Evolutionary conservation across 1,139 yeast species (phyloP).

Genomic region (Arxiozyma slooffiae): DNA sequence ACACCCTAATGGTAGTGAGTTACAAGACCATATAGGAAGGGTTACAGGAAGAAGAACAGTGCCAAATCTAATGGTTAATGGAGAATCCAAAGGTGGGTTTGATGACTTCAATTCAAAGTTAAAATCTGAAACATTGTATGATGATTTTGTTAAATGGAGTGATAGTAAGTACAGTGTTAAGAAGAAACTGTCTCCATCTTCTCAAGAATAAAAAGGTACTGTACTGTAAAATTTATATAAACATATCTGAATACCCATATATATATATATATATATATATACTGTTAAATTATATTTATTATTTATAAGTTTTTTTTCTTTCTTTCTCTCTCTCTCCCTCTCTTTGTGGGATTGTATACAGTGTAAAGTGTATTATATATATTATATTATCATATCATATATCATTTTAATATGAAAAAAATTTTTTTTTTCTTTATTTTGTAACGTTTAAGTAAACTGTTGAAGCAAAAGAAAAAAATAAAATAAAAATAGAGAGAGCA

Average conservation of each 20-base stretch:
- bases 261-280: no score
- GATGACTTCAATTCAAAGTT: slow-evolving; percentile 69
- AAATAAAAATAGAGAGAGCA: not conserved
- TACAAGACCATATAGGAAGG: slow-evolving; percentile 50
- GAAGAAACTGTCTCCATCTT: not conserved
- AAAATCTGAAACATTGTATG: slow-evolving; percentile 18
- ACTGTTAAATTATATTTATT: no score
- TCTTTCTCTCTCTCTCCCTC: not conserved
- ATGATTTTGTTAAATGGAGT: slow-evolving; percentile 18
- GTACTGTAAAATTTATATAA: not conserved
- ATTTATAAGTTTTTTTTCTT: not conserved
- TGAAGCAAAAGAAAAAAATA: not conserved
- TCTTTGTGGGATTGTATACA: not conserved
- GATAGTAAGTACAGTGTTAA: slow-evolving; percentile 14
- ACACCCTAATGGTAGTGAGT: slow-evolving; percentile 54
- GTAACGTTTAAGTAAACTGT: not conserved
- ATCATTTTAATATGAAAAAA: no score
- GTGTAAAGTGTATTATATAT: not conserved
- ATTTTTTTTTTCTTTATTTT: not conserved
- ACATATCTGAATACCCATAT: not conserved
- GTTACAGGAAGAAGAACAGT: slow-evolving; percentile 58
- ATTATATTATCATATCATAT: no score
- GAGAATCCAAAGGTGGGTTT: slow-evolving; percentile 60
- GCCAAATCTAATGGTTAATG: slow-evolving; percentile 60
- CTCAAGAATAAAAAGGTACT: not conserved